These are phyloP conservation scores for Scedosporium apiospermum DNA, from an alignment of 2,329 filamentous ascomycete genomes.

Conservation along the genomic window DNA sequence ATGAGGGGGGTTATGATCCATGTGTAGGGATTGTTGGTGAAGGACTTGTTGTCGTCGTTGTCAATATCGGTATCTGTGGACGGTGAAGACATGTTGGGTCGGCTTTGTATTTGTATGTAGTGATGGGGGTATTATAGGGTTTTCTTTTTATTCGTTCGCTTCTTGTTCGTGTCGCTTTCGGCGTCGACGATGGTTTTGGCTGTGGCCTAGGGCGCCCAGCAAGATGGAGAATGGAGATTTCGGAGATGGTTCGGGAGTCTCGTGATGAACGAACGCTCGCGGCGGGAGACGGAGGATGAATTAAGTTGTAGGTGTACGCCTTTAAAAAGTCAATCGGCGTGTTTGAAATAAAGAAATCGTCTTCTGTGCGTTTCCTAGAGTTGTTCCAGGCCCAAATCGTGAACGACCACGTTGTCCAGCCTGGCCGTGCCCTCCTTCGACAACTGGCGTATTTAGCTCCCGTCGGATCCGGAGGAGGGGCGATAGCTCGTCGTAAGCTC, in stretches of 20 bases:
- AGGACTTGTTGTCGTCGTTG: background rate
- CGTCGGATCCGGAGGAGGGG: background rate
- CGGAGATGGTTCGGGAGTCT: too few species aligned
- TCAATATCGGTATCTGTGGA: background rate
- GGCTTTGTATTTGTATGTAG: background rate
- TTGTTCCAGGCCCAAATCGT: background rate
- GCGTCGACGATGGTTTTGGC: too few species aligned
- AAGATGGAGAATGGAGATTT: too few species aligned
- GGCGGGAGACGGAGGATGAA: too few species aligned
- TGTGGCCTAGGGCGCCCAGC: too few species aligned
- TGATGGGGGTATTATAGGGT: background rate
- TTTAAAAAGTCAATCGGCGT: too few species aligned
- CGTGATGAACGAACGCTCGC: too few species aligned
- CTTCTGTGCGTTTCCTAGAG: too few species aligned
- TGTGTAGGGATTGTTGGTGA: constrained; percentile 1
- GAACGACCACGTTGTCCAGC: background rate
- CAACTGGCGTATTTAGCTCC: background rate
- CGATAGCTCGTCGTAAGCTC: background rate
- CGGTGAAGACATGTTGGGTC: background rate
- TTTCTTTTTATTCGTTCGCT: background rate
- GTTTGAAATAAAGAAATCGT: too few species aligned
- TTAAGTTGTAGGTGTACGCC: too few species aligned
- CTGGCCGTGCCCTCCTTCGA: background rate
- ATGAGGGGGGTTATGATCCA: constrained; percentile 14
- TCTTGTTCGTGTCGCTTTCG: too few species aligned